A percentile compares a stretch with the other conserved stretches of the same genome.
phyloP scores from a whole-genome alignment of 306 rosid species.

The Cucurbita argyrosperma region DNA sequence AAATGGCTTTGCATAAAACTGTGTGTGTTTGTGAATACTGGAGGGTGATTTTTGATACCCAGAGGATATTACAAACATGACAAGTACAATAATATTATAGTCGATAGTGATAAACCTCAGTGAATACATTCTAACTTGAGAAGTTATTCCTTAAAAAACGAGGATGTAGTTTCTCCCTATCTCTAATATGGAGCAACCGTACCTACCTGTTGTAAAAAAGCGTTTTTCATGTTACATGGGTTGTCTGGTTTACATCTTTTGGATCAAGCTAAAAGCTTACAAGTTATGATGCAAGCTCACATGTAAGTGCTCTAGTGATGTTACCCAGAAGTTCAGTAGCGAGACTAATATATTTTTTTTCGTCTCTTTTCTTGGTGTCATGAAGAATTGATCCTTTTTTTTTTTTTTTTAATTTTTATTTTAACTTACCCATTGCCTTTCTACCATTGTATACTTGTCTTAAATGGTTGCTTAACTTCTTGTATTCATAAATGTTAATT shows the following conservation, averaged over 20 bases:
- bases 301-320: background rate
- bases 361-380: background rate
- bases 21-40: background rate
- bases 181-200: background rate
- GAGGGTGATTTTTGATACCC: background rate
- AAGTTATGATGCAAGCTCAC: background rate
- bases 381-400: background rate
- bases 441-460: background rate
- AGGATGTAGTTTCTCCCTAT: background rate
- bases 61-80: background rate
- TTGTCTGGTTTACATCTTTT: background rate
- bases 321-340: background rate
- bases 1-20: background rate
- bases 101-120: background rate
- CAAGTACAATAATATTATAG: background rate
- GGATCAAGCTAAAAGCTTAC: background rate
- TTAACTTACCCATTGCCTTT: background rate
- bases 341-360: background rate
- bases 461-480: background rate
- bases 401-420: background rate
- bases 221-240: background rate
- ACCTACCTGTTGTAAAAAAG: too few species aligned
- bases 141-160: background rate
- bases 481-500: background rate
- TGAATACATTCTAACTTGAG: background rate